Conservation (phyloP, 2,329 filamentous ascomycete genomes). For the Alternaria triticimaculans region DNA sequence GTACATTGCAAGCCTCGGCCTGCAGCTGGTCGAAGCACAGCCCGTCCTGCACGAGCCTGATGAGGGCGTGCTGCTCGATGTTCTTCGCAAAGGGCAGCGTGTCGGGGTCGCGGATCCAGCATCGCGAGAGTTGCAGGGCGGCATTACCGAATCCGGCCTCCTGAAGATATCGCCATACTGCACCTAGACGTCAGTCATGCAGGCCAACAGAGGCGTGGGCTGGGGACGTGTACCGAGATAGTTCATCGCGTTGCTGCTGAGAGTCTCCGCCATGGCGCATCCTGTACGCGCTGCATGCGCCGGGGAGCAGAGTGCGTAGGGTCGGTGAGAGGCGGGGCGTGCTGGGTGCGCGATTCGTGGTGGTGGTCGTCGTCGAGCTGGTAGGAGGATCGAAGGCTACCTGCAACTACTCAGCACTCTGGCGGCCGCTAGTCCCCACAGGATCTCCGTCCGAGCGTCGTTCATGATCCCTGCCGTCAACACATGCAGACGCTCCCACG, state of each 20-base stretch:
- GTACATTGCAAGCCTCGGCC: slow-evolving; percentile 44
- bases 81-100: slow-evolving; percentile 65
- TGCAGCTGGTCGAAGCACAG: slow-evolving; percentile 57
- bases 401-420: background rate
- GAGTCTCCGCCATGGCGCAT: slow-evolving; percentile 54
- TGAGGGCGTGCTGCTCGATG: slow-evolving; percentile 65
- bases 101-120: slow-evolving; percentile 69
- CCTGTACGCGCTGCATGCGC: slow-evolving; percentile 23
- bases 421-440: slow-evolving; percentile 4
- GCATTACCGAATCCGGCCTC: slow-evolving; percentile 61
- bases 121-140: slow-evolving; percentile 65
- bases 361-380: background rate
- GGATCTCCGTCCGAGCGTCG: slow-evolving; percentile 8
- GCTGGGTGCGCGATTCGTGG: slow-evolving; percentile 4
- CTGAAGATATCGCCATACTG: slow-evolving; percentile 66
- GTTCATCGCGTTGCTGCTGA: slow-evolving; percentile 69
- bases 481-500: background rate
- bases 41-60: slow-evolving; percentile 69
- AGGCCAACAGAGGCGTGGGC: slow-evolving; percentile 2
- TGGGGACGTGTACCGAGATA: slow-evolving; percentile 55
- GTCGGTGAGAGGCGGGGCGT: background rate
- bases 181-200: slow-evolving; percentile 13
- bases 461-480: slow-evolving; percentile 3
- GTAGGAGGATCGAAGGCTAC: slow-evolving; percentile 3
- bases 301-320: background rate